Conservation (phyloP, 2,329 filamentous ascomycete species). For the Helotiales sp. region DNA sequence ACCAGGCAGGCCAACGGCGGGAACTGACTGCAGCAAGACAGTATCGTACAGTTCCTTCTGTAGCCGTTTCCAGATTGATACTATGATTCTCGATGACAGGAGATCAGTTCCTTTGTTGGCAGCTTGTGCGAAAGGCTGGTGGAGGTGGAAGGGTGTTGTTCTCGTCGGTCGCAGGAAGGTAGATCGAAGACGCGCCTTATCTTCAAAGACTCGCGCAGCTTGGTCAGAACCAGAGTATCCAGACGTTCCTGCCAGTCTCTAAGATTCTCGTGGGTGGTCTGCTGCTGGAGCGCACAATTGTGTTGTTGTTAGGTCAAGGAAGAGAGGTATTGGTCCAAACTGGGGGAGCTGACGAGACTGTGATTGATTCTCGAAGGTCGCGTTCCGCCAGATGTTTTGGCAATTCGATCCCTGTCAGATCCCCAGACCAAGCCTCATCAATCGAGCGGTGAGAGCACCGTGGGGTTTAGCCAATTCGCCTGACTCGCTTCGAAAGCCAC, state of each 20-base stretch:
- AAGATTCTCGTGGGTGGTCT: too few species aligned
- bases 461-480: background rate
- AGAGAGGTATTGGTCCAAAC: background rate
- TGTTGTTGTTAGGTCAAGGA: background rate
- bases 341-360: background rate
- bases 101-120: background rate
- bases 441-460: background rate
- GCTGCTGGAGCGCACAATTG: background rate
- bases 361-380: background rate
- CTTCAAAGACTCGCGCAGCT: too few species aligned
- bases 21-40: background rate
- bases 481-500: background rate
- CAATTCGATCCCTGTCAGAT: background rate
- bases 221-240: background rate
- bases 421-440: background rate
- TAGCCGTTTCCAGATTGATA: background rate
- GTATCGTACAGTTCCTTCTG: background rate
- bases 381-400: constrained; percentile 1
- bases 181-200: constrained; percentile 6
- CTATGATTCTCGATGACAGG: too few species aligned
- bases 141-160: background rate
- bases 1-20: background rate
- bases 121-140: background rate
- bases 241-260: background rate
- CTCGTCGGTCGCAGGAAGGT: background rate